phyloP scores from a whole-genome alignment of 768 basidiomycete species.

The Psilocybe tampanensis region DNA sequence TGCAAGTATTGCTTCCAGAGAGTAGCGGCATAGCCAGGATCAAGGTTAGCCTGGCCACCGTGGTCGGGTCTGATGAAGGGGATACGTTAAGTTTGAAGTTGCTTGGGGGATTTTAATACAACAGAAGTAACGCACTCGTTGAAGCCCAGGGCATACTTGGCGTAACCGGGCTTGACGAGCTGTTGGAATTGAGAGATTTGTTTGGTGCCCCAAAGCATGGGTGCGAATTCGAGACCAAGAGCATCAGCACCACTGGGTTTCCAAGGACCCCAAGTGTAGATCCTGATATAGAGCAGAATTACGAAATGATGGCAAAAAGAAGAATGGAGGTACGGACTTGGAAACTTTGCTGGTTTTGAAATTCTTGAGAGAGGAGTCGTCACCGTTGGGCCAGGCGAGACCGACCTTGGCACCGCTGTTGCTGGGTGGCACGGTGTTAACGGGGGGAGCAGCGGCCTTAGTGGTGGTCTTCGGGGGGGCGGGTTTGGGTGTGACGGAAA shows the following conservation, averaged over 20 bases:
- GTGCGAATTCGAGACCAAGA: constrained; percentile 55
- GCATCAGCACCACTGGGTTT: constrained; percentile 40
- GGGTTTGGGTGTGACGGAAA: constrained; percentile 19
- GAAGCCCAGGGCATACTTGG: constrained; percentile 51
- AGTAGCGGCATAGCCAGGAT: constrained; percentile 45
- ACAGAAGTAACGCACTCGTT: constrained; percentile 66
- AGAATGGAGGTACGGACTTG: constrained; percentile 34
- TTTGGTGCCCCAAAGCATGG: constrained; percentile 73
- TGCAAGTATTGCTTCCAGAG: constrained; percentile 67
- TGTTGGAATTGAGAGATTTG: constrained; percentile 50
- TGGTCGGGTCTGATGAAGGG: constrained; percentile 63
- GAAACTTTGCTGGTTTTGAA: constrained; percentile 49
- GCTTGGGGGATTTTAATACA: too few relatives aligned
- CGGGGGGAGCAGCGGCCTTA: constrained; percentile 6
- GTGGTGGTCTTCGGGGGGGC: constrained; percentile 9
- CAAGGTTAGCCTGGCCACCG: constrained; percentile 60
- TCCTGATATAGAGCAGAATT: constrained; percentile 23
- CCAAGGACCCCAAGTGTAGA: constrained; percentile 72
- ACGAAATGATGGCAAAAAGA: neutral
- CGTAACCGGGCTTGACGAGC: constrained; percentile 52
- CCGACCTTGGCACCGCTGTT: constrained; percentile 49
- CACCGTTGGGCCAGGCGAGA: constrained; percentile 67
- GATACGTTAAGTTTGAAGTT: neutral
- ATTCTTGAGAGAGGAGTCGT: constrained; percentile 47
- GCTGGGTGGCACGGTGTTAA: constrained; percentile 18